Evolutionary conservation across 2,329 filamentous ascomycete species (phyloP).

Genomic region (Coniochaeta hoffmannii): DNA sequence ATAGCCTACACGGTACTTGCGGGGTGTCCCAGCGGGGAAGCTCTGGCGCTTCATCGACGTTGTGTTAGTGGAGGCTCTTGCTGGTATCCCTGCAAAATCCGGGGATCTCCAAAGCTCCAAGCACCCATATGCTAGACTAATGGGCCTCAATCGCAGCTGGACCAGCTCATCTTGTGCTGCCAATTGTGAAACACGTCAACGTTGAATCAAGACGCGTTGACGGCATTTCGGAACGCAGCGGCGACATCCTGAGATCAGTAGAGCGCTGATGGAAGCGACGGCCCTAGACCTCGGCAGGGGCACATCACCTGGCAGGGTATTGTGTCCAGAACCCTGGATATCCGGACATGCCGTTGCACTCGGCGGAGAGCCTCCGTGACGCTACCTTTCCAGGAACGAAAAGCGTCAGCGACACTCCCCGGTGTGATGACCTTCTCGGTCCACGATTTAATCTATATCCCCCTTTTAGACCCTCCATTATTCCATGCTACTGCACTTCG

Average conservation of each 20-base stretch:
- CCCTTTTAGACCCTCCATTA: background rate
- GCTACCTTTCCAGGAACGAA: slow-evolving; percentile 3
- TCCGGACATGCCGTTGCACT: slow-evolving; percentile 1
- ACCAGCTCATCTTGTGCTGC: no score
- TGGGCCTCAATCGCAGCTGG: background rate
- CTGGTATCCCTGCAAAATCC: background rate
- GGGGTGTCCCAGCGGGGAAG: background rate
- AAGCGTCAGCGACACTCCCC: background rate
- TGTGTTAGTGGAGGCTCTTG: background rate
- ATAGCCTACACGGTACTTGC: background rate
- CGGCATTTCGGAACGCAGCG: slow-evolving; percentile 3
- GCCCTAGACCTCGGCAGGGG: background rate
- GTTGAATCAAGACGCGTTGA: background rate
- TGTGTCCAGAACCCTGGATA: background rate
- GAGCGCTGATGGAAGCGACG: background rate
- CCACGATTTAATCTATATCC: background rate
- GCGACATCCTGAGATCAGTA: background rate
- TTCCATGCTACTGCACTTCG: background rate
- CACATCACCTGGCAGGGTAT: background rate
- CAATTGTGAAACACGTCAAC: background rate
- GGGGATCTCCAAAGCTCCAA: background rate
- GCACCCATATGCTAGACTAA: background rate
- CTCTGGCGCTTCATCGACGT: background rate
- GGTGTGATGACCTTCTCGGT: background rate
- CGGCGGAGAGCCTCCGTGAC: slow-evolving; percentile 2